Base-by-base conservation (phyloP, 176 grass and related monocot genomes). In the Echinochloa phyllopogon region DNA sequence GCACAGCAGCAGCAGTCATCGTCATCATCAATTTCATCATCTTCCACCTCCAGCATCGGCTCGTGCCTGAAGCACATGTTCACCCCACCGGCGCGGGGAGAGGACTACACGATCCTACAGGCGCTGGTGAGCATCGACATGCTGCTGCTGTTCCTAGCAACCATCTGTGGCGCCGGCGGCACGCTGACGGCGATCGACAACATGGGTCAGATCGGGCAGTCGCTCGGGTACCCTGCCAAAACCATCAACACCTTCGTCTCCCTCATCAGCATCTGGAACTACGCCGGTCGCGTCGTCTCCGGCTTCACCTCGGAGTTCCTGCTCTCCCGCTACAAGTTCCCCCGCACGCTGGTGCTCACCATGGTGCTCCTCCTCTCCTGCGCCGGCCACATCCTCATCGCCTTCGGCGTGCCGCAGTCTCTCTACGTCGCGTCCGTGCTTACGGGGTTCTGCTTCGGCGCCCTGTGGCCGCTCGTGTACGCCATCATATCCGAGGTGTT, bases 191-290 rank as follows among this genome's bases (percentile, higher is more conserved):
- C 94, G 2, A 94, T 97, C 75, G 94, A 97, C 82, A 97, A 97
- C 91, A 97, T 97, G 94, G 94, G 94, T 10, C 94, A 97, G 73
- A 97, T 97, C 64, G 94, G 94, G 1, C 68, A 90, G 56, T 90
- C 94, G 0, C 80, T 94, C 89, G n/a, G n/a, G n/a, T n/a, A n/a
- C n/a, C n/a, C n/a, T 0, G 5, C 84, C 1, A 79, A 71, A 39
- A 86, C 74, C 85, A 78, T 90, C 38, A 89, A 76, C 89, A 97
- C 91, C n/a, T 90, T 97, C 77, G 94, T 94, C 17, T 92, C 94
- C 0, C 89, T 97, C 5, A 86, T 97, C 85, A 97, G 94, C 82
- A 94, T 97, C 80, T 97, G 94, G 92, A 97, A 94, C 92, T 97
- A 97, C 86, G 94, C 94, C 17, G 94, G 94, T 3, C 91, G 94